Percentiles rank a stretch among this genome's conserved stretches.
These are phyloP conservation scores for Trichoderma lentiforme DNA, from an alignment of 2,329 filamentous ascomycete species.

Conservation along the genomic window DNA sequence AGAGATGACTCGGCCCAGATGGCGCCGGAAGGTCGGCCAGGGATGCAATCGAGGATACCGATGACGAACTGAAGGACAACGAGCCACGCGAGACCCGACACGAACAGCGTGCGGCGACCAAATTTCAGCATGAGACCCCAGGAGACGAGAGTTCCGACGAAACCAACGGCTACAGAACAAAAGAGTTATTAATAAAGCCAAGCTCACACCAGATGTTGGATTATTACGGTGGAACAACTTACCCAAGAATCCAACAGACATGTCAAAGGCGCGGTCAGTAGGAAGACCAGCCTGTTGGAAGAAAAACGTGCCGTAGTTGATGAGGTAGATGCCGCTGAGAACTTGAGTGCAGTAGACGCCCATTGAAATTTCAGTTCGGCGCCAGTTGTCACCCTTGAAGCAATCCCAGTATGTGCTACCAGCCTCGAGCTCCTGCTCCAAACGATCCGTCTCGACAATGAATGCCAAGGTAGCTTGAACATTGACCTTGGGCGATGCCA, in stretches of 20 bases:
- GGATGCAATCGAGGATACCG: conserved; percentile 46
- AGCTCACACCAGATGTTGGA: rapidly evolving
- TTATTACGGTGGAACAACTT: not conserved
- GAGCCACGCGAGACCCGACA: conserved; percentile 41
- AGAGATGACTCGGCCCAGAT: conserved; percentile 40
- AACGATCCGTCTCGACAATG: conserved; percentile 60
- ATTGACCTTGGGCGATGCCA: conserved; percentile 43
- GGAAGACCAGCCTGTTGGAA: conserved; percentile 44
- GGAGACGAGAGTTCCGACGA: conserved; percentile 41
- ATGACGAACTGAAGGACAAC: conserved; percentile 40
- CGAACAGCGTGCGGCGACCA: conserved; percentile 42
- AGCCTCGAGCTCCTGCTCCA: conserved; percentile 39
- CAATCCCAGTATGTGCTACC: conserved; percentile 44
- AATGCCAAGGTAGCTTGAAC: conserved; percentile 48
- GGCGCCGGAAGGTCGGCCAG: conserved; percentile 33
- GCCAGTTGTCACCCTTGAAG: conserved; percentile 45
- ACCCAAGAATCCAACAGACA: conserved; percentile 35
- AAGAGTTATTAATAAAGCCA: conserved; percentile 40
- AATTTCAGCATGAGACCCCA: conserved; percentile 41
- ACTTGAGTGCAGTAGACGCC: conserved; percentile 42
- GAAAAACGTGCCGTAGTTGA: conserved; percentile 46
- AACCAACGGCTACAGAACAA: conserved; percentile 35
- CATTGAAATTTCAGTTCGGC: conserved; percentile 45
- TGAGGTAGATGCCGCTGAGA: conserved; percentile 37
- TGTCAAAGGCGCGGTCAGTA: conserved; percentile 37